Conservation (phyloP, 768 basidiomycete genomes). For the Asterophora parasitica region DNA sequence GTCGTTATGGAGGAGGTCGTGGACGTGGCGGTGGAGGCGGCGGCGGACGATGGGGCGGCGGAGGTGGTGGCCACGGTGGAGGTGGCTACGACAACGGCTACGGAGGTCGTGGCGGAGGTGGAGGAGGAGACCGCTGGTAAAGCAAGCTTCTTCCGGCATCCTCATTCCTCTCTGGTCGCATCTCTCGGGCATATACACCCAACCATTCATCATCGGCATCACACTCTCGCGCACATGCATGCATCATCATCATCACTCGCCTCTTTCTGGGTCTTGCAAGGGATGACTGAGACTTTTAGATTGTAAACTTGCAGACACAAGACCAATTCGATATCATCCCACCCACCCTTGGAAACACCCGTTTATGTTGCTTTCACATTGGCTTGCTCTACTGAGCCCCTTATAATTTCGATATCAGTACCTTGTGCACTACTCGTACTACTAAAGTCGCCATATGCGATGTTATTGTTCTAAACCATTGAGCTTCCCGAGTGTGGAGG, state of each 20-base stretch:
- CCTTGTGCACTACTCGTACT: conserved; percentile 11
- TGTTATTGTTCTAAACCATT: neutral
- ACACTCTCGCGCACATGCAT: neutral
- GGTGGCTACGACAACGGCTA: conserved; percentile 40
- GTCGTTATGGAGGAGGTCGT: conserved; percentile 56
- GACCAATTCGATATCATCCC: conserved; percentile 14
- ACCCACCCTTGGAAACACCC: conserved; percentile 6
- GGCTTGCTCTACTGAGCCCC: conserved; percentile 2
- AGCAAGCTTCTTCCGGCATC: neutral
- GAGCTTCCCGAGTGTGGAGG: too few species aligned
- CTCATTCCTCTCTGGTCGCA: neutral
- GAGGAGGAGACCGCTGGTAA: conserved; percentile 29
- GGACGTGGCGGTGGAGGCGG: conserved; percentile 39
- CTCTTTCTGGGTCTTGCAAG: conserved; percentile 6
- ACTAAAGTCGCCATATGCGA: conserved; percentile 1
- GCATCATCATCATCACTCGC: neutral
- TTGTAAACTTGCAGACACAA: conserved; percentile 20
- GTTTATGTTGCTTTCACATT: conserved; percentile 1
- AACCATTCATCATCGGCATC: conserved; percentile 3
- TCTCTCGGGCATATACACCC: neutral
- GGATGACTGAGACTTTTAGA: conserved; percentile 16
- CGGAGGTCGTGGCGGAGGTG: conserved; percentile 38
- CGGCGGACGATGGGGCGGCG: conserved; percentile 42
- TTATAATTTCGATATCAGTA: conserved; percentile 13
- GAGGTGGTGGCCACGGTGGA: conserved; percentile 36